A percentile compares a stretch with the other conserved stretches of the same genome.
These are phyloP conservation scores for Paradendryphiella salina DNA, from an alignment of 2,329 filamentous ascomycete species.

Conservation along the genomic window DNA sequence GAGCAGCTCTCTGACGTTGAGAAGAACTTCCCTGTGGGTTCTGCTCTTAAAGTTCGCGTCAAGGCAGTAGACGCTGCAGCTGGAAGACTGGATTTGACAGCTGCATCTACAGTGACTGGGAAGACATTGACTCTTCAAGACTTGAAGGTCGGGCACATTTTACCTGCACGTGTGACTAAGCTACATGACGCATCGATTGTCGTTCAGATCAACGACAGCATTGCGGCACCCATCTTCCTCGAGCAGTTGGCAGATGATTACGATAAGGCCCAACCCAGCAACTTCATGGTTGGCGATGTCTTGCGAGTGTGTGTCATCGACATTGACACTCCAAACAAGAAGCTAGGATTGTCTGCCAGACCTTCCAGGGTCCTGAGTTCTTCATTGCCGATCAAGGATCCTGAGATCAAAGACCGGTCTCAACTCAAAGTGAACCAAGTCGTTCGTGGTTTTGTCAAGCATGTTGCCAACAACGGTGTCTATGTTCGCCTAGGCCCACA, in stretches of 20 bases:
- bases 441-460: constrained; percentile 88
- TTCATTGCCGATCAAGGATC: constrained; percentile 76
- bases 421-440: constrained; percentile 77
- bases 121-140: constrained; percentile 69
- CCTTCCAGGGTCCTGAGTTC: constrained; percentile 90
- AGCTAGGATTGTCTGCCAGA: constrained; percentile 75
- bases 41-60: constrained; percentile 79
- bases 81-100: constrained; percentile 81
- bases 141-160: constrained; percentile 75
- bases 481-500: constrained; percentile 83
- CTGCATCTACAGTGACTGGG: constrained; percentile 62
- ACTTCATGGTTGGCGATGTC: constrained; percentile 81
- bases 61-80: constrained; percentile 71
- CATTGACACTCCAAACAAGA: constrained; percentile 83
- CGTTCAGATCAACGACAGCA: constrained; percentile 78
- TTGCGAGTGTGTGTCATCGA: constrained; percentile 83
- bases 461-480: constrained; percentile 83
- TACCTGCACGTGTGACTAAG: constrained; percentile 84
- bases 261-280: constrained; percentile 72
- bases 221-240: constrained; percentile 79
- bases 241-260: constrained; percentile 88
- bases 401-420: constrained; percentile 71
- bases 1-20: constrained; percentile 75
- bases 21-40: constrained; percentile 85
- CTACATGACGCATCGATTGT: constrained; percentile 80